Conservation (phyloP, 1,284 basidiomycete genomes). For the Ceratobasidium sp. region DNA sequence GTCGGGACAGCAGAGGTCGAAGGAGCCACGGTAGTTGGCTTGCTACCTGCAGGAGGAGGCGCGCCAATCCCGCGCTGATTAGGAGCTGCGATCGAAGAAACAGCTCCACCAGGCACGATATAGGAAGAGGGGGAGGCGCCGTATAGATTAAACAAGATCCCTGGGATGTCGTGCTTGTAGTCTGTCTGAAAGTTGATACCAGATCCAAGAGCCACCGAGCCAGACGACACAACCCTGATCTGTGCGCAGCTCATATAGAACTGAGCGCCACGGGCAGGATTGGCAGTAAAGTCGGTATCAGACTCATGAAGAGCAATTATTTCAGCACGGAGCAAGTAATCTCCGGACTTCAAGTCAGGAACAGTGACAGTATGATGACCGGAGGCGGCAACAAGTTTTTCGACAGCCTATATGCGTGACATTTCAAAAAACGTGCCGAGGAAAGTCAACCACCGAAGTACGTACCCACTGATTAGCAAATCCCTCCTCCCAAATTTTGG, state of each 20-base stretch:
- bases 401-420: constrained; percentile 29
- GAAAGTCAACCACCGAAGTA: background rate
- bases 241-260: constrained; percentile 45
- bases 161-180: constrained; percentile 17
- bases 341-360: constrained; percentile 43
- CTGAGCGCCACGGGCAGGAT: constrained; percentile 42
- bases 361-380: constrained; percentile 45
- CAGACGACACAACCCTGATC: constrained; percentile 36
- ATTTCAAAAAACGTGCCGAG: no score
- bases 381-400: constrained; percentile 46
- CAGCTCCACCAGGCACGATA: constrained; percentile 35
- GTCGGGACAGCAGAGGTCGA: background rate
- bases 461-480: constrained; percentile 36
- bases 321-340: constrained; percentile 48
- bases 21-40: background rate
- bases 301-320: constrained; percentile 48
- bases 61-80: constrained; percentile 11
- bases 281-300: constrained; percentile 32
- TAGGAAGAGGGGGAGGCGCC: constrained; percentile 19
- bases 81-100: constrained; percentile 13
- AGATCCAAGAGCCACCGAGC: constrained; percentile 8
- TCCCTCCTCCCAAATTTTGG: constrained; percentile 42
- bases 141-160: constrained; percentile 42
- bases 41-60: constrained; percentile 23
- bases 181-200: constrained; percentile 30